These are phyloP conservation scores for Penicillium corylophilum DNA, from an alignment of 2,329 filamentous ascomycete species.

Conservation along the genomic window DNA sequence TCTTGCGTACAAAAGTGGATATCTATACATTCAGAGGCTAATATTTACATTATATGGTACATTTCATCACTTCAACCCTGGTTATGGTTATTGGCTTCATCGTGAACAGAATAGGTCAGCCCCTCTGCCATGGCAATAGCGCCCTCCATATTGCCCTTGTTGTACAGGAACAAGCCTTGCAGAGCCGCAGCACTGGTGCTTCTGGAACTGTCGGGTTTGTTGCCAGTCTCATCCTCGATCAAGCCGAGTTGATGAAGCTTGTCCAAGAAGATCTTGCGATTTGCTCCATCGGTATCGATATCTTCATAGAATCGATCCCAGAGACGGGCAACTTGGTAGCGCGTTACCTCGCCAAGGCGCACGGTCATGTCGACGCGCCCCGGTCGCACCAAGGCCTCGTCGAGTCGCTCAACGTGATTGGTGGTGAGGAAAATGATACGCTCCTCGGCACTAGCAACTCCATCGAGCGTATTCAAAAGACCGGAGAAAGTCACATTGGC, in stretches of 20 bases:
- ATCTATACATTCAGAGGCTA: slow-evolving; percentile 13
- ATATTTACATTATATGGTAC: slow-evolving; percentile 29
- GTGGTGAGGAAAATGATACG: slow-evolving; percentile 91
- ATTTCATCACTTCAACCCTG: slow-evolving; percentile 14
- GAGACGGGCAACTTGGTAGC: slow-evolving; percentile 78
- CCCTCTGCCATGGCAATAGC: slow-evolving; percentile 75
- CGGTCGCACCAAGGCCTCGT: slow-evolving; percentile 84
- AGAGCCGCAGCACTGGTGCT: slow-evolving; percentile 84
- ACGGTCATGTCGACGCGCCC: slow-evolving; percentile 93
- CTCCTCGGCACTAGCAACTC: slow-evolving; percentile 92
- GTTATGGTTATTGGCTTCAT: slow-evolving; percentile 26
- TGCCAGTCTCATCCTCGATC: slow-evolving; percentile 58
- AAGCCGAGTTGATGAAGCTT: slow-evolving; percentile 69
- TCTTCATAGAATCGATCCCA: slow-evolving; percentile 96
- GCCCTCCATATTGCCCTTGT: slow-evolving; percentile 86
- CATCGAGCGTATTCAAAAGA: slow-evolving; percentile 80
- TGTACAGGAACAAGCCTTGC: slow-evolving; percentile 91
- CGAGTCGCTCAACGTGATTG: slow-evolving; percentile 86
- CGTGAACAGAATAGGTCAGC: slow-evolving; percentile 33
- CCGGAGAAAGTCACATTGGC: slow-evolving; percentile 93
- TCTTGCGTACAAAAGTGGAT: slow-evolving; percentile 1
- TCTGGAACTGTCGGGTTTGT: slow-evolving; percentile 46
- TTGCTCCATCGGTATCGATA: slow-evolving; percentile 63
- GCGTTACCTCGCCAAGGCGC: slow-evolving; percentile 81
- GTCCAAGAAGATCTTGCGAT: slow-evolving; percentile 67